A percentile compares a stretch with the other conserved stretches of the same genome.
Evolutionary conservation across 257 asterid species (phyloP).

Genomic region (Anisodus acutangulus): DNA sequence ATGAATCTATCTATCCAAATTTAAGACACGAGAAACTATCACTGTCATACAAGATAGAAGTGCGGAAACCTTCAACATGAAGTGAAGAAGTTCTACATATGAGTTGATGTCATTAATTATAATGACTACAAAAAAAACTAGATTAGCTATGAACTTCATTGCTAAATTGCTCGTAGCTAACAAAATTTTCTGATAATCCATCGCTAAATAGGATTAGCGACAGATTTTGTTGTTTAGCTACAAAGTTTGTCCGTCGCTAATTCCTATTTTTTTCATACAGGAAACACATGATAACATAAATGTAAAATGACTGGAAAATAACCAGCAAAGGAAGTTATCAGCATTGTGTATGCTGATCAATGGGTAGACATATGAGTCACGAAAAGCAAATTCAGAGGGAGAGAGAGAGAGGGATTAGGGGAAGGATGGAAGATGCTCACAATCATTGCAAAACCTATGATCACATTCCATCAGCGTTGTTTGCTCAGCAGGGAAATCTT

Average conservation of each 20-base stretch:
- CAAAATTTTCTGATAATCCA: not conserved
- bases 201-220: not conserved
- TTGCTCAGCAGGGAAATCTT: conserved; percentile 43
- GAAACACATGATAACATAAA: not conserved
- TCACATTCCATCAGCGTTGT: conserved; percentile 64
- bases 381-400: not conserved
- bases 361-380: not conserved
- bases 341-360: not conserved
- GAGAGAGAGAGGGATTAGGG: not conserved
- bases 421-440: conserved; percentile 44
- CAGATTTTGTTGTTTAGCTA: not conserved
- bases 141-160: not conserved
- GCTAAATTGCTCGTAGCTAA: not conserved
- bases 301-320: not conserved
- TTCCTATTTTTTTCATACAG: not conserved
- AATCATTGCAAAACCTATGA: conserved; percentile 65
- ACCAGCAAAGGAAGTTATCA: not conserved
- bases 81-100: not conserved
- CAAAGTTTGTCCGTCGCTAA: not conserved
- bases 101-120: not conserved
- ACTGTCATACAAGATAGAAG: not conserved
- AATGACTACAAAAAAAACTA: not conserved
- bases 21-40: not conserved
- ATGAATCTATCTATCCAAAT: not conserved
- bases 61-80: not conserved